These are phyloP conservation scores for Aureobasidium uvarum DNA, from an alignment of 2,329 filamentous ascomycete genomes.

Conservation along the genomic window DNA sequence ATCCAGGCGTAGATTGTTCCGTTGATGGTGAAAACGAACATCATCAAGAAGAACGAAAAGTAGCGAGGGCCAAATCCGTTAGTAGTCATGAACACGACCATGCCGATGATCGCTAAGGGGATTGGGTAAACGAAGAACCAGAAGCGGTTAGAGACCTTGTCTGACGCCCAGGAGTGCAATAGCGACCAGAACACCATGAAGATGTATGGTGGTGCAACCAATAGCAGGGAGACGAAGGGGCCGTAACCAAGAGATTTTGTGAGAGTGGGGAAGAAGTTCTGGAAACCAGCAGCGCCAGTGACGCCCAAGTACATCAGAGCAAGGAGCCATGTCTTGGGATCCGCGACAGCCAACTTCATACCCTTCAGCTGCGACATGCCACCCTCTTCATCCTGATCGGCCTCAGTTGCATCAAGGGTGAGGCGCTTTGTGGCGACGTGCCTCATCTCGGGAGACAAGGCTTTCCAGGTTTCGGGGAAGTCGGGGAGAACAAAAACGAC, in stretches of 20 bases:
- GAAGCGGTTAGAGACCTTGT: slow-evolving; percentile 49
- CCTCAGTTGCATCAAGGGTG: slow-evolving; percentile 52
- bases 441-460: slow-evolving; percentile 46
- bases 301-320: slow-evolving; percentile 51
- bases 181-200: slow-evolving; percentile 54
- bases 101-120: slow-evolving; percentile 52
- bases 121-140: slow-evolving; percentile 56
- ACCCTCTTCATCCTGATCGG: slow-evolving; percentile 50
- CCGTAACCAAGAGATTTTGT: slow-evolving; percentile 48
- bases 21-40: slow-evolving; percentile 57
- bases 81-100: slow-evolving; percentile 56
- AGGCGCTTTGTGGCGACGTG: slow-evolving; percentile 50
- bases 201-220: slow-evolving; percentile 55
- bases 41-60: slow-evolving; percentile 56
- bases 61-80: slow-evolving; percentile 54
- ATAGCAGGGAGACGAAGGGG: slow-evolving; percentile 50
- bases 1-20: slow-evolving; percentile 71
- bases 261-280: slow-evolving; percentile 58
- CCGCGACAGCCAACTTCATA: slow-evolving; percentile 52
- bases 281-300: slow-evolving; percentile 52
- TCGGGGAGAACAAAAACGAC: slow-evolving; percentile 36
- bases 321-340: slow-evolving; percentile 52
- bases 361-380: slow-evolving; percentile 51
- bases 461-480: slow-evolving; percentile 48
- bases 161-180: slow-evolving; percentile 47